Conservation (phyloP, 768 basidiomycete species). For the Trametes maxima region DNA sequence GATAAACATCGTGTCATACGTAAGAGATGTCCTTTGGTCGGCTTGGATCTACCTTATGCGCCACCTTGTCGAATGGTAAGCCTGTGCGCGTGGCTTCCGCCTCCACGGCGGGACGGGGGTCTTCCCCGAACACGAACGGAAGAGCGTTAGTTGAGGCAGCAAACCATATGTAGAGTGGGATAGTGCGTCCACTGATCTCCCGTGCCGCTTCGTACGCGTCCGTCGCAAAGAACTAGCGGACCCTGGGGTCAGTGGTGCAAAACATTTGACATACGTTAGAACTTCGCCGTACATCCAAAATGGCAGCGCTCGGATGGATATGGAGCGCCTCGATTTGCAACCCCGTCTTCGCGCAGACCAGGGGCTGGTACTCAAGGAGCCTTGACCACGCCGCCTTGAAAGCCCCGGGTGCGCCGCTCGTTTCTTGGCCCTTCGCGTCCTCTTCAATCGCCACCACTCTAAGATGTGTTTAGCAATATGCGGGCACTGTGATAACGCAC, state of each 20-base stretch:
- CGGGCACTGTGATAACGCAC: background rate
- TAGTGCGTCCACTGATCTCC: background rate
- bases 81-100: background rate
- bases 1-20: too few relatives aligned
- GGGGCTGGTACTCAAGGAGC: conserved; percentile 9
- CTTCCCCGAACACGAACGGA: background rate
- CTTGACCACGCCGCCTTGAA: conserved; percentile 12
- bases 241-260: background rate
- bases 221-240: background rate
- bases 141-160: background rate
- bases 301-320: background rate
- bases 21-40: too few relatives aligned
- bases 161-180: background rate
- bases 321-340: background rate
- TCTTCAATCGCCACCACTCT: background rate
- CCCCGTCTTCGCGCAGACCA: conserved; percentile 16
- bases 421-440: background rate
- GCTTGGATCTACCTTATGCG: background rate
- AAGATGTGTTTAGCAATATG: background rate
- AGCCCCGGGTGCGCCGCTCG: background rate
- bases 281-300: background rate
- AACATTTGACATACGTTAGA: background rate
- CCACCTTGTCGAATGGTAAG: background rate
- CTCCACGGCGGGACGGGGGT: too few relatives aligned
- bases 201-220: background rate